Conservation (phyloP, 2,329 filamentous ascomycete genomes). For the Colletotrichum lindemuthianum region DNA sequence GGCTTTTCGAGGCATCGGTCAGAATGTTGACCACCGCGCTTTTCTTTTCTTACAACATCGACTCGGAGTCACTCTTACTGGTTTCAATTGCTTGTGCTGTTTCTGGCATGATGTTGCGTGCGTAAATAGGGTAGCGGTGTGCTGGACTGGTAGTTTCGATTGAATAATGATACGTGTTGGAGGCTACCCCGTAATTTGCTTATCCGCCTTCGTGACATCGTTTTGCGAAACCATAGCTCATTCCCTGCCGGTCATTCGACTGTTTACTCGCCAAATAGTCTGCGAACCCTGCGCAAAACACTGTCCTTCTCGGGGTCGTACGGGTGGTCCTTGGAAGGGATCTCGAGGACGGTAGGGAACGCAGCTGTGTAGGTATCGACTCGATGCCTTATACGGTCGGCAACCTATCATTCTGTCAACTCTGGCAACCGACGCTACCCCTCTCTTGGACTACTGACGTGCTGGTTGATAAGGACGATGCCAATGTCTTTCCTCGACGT, state of each 20-base stretch:
- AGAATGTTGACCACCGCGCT: constrained; percentile 17
- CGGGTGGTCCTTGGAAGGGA: constrained; percentile 98
- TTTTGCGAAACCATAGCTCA: background rate
- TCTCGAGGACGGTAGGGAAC: constrained; percentile 96
- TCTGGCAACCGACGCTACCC: background rate
- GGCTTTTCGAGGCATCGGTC: constrained; percentile 26
- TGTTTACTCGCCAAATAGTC: constrained; percentile 73
- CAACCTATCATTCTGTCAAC: constrained; percentile 70
- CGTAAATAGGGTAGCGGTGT: constrained; percentile 32
- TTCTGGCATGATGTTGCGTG: constrained; percentile 28
- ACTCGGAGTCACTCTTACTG: background rate
- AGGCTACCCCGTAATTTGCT: constrained; percentile 6
- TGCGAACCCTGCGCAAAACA: constrained; percentile 85
- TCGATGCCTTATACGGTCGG: constrained; percentile 89
- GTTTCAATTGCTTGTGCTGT: constrained; percentile 9
- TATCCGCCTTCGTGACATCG: background rate
- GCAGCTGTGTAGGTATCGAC: constrained; percentile 94
- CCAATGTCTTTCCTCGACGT: constrained; percentile 95
- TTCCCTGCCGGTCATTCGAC: background rate
- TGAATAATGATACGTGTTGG: constrained; percentile 17
- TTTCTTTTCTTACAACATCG: constrained; percentile 5
- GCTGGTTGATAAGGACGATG: constrained; percentile 96
- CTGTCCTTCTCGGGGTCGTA: constrained; percentile 99
- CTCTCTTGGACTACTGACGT: constrained; percentile 67
- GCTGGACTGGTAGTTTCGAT: constrained; percentile 28